These are phyloP conservation scores for Aspergillus sp. DNA, from an alignment of 2,329 filamentous ascomycete genomes.

Conservation along the genomic window DNA sequence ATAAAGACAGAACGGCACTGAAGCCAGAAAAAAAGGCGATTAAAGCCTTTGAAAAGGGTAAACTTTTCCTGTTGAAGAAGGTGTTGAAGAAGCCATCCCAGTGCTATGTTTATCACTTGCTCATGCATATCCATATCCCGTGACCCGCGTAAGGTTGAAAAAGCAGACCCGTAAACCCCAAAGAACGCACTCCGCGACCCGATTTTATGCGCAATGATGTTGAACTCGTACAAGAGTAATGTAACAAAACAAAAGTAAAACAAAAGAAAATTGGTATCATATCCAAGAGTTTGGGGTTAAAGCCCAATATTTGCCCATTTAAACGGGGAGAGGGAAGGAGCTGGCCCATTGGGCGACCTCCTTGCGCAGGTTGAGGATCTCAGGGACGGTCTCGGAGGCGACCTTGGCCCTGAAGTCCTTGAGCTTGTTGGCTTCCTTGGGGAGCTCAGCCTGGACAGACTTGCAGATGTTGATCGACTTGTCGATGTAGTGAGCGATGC, in stretches of 20 bases:
- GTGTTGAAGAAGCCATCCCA: slow-evolving; percentile 28
- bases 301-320: slow-evolving; percentile 22
- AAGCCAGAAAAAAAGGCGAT: slow-evolving; percentile 2
- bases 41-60: slow-evolving; percentile 14
- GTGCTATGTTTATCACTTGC: slow-evolving; percentile 25
- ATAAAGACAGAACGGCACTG: background rate
- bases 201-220: slow-evolving; percentile 36
- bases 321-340: slow-evolving; percentile 81
- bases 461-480: slow-evolving; percentile 84
- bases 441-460: slow-evolving; percentile 77
- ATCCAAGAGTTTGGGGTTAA: slow-evolving; percentile 9
- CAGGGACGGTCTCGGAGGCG: slow-evolving; percentile 70
- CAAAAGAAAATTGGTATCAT: slow-evolving; percentile 21
- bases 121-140: slow-evolving; percentile 33
- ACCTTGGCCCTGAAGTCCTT: slow-evolving; percentile 99
- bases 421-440: slow-evolving; percentile 98
- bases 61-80: slow-evolving; percentile 26
- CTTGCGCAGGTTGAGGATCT: slow-evolving; percentile 82
- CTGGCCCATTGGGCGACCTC: slow-evolving; percentile 87
- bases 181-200: slow-evolving; percentile 33
- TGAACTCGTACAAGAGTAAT: slow-evolving; percentile 30
- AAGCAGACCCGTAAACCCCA: slow-evolving; percentile 41
- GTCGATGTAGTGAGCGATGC: slow-evolving; percentile 87
- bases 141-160: slow-evolving; percentile 41
- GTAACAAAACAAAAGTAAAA: slow-evolving; percentile 11